Percentiles rank a stretch among this genome's conserved stretches.
Conservation (phyloP, 805 yeast species). For the Suhomyces vadensis region DNA sequence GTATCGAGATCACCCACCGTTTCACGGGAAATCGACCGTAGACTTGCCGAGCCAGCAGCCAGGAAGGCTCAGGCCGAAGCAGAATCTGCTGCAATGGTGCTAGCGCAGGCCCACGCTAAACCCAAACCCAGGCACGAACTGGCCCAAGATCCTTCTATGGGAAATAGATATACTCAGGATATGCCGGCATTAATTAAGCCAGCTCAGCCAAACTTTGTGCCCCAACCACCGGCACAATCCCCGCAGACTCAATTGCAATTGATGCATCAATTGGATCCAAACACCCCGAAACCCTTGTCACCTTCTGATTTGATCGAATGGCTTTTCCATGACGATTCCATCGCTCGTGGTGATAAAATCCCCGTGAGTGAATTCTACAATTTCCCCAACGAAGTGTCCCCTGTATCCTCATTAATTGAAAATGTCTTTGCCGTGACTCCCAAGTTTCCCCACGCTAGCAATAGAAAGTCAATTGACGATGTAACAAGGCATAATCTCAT, state of each 20-base stretch:
- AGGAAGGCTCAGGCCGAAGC: background rate
- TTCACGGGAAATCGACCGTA: background rate
- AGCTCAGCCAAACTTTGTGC: background rate
- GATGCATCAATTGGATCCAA: background rate
- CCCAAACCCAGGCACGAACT: too few relatives aligned
- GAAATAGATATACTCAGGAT: background rate
- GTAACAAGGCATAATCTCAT: conserved; percentile 6
- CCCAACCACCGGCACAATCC: background rate
- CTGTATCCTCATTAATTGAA: conserved; percentile 11
- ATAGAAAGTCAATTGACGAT: conserved; percentile 10
- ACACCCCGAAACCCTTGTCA: conserved; percentile 15
- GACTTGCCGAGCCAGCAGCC: background rate
- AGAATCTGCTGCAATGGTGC: background rate
- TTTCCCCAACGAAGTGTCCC: conserved; percentile 10
- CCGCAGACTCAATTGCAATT: conserved; percentile 1
- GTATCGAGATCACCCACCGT: background rate
- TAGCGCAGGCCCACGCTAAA: background rate
- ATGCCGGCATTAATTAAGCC: background rate
- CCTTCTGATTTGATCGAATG: conserved; percentile 34
- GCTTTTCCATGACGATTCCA: conserved; percentile 26
- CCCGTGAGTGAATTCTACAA: conserved; percentile 6
- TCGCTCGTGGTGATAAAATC: background rate
- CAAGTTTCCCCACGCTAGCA: conserved; percentile 10
- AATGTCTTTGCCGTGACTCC: conserved; percentile 12
- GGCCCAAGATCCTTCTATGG: background rate